Base-by-base conservation (phyloP, 2,329 filamentous ascomycete species). In the Clonostachys solani region DNA sequence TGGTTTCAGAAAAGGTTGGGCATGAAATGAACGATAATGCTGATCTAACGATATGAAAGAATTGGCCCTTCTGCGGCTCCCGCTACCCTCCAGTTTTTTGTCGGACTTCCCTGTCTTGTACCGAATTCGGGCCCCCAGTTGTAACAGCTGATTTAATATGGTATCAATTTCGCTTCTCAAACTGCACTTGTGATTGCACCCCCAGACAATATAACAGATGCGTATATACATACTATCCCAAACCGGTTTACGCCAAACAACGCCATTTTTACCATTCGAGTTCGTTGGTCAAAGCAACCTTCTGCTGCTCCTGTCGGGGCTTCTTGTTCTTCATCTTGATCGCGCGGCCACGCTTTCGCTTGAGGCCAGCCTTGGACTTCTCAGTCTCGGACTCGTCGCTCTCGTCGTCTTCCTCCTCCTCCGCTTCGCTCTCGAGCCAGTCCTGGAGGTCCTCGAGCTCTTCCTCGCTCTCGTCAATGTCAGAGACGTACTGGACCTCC, bases 401-500 rank as follows among this genome's bases (percentile, higher is more conserved):
- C 12, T 80, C 80, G 3, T 81, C 80, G n/a, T 80, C 74, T 8
- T 75, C 76, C 4, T 78, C 78, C 2, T 77, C 77, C 6, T 77
- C 78, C 6, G 70, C 72, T 15, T 82, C 87, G 51, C 83, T 89
- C 56, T 86, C 91, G 44, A 96, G 75, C 92, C 92, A 97, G 61
- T 97, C 92, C 67, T 97, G 89, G 44, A 97, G 80, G 60, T 91
- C 87, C 46, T 79, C 83, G 17, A 89, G 71, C 55, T 90, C 88
- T 48, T 89, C 87, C 50, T 92, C 88, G 54, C 87, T 87, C 61
- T 89, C 90, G 42, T 92, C 92, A 48, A 95, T 71, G 64, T 96
- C 94, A 60, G 88, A 92, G 49, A 97, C 89, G 60, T 96, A 97
- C 72, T 97, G 91, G 42, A 97, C 87, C 50, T 87, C 80, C 42